These are phyloP conservation scores for Lactarius hengduanensis DNA, from an alignment of 768 basidiomycete genomes.

Conservation along the genomic window DNA sequence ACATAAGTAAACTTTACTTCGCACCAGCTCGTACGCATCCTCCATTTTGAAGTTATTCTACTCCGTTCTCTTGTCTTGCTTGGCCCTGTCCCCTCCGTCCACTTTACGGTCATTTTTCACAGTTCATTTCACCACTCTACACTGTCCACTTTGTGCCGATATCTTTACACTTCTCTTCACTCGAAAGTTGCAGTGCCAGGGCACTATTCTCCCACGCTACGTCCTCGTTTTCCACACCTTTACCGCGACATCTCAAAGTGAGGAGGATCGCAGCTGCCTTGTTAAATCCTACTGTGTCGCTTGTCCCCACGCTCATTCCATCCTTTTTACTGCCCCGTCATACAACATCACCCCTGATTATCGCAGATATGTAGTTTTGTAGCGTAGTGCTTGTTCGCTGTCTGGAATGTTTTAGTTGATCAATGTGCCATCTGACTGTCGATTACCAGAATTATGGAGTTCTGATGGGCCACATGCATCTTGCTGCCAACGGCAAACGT, in stretches of 20 bases:
- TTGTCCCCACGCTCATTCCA: slow-evolving; percentile 3
- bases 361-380: slow-evolving; percentile 36
- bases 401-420: slow-evolving; percentile 26
- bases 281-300: slow-evolving; percentile 18
- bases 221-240: slow-evolving; percentile 32
- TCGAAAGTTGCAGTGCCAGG: slow-evolving; percentile 10
- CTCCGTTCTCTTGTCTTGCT: slow-evolving; percentile 19
- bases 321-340: slow-evolving; percentile 21
- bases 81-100: slow-evolving; percentile 3
- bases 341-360: slow-evolving; percentile 29
- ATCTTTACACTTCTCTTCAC: slow-evolving; percentile 8
- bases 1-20: slow-evolving; percentile 23
- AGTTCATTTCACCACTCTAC: slow-evolving; percentile 7
- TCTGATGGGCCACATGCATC: slow-evolving; percentile 8
- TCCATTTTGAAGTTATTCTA: slow-evolving; percentile 24
- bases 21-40: slow-evolving; percentile 21
- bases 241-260: slow-evolving; percentile 27
- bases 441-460: slow-evolving; percentile 3
- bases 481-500: slow-evolving; percentile 5
- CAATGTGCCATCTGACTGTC: slow-evolving; percentile 3
- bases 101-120: not conserved
- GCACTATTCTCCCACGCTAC: slow-evolving; percentile 13
- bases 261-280: slow-evolving; percentile 19
- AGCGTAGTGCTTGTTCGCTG: slow-evolving; percentile 34
- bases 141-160: slow-evolving; percentile 4